These are phyloP conservation scores for Fonsecaea pedrosoi DNA, from an alignment of 2,329 filamentous ascomycete genomes.

Conservation along the genomic window DNA sequence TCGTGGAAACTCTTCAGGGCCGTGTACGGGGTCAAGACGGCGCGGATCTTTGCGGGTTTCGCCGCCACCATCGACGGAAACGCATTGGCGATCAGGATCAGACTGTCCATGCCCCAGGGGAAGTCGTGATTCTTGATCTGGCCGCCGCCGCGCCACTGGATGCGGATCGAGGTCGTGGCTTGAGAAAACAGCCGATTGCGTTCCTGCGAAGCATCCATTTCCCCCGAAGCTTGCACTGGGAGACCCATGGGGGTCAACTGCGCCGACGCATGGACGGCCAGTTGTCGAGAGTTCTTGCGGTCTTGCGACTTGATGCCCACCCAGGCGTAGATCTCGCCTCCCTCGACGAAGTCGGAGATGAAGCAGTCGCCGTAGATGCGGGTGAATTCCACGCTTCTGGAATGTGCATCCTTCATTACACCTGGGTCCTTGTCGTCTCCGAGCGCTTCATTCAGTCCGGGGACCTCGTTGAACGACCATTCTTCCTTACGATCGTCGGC, in stretches of 20 bases:
- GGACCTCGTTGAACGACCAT: conserved; percentile 21
- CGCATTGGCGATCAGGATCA: conserved; percentile 21
- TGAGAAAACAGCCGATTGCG: conserved; percentile 13
- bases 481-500: conserved; percentile 19
- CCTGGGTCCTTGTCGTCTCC: conserved; percentile 1
- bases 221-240: conserved; percentile 13
- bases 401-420: neutral
- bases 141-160: conserved; percentile 21
- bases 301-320: conserved; percentile 19
- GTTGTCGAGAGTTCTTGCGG: conserved; percentile 12
- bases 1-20: conserved; percentile 21
- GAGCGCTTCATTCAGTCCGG: conserved; percentile 6
- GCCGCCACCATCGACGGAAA: conserved; percentile 18
- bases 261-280: conserved; percentile 16
- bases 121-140: conserved; percentile 22
- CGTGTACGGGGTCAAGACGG: conserved; percentile 17
- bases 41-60: conserved; percentile 15
- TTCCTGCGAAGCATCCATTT: conserved; percentile 11
- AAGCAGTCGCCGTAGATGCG: conserved; percentile 22
- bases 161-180: conserved; percentile 20
- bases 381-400: conserved; percentile 15
- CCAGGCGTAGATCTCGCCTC: conserved; percentile 23
- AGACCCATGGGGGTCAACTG: conserved; percentile 17
- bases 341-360: conserved; percentile 22
- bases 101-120: conserved; percentile 18